phyloP scores from a whole-genome alignment of 2,329 filamentous ascomycete genomes.

The Trichoderma lentiforme region DNA sequence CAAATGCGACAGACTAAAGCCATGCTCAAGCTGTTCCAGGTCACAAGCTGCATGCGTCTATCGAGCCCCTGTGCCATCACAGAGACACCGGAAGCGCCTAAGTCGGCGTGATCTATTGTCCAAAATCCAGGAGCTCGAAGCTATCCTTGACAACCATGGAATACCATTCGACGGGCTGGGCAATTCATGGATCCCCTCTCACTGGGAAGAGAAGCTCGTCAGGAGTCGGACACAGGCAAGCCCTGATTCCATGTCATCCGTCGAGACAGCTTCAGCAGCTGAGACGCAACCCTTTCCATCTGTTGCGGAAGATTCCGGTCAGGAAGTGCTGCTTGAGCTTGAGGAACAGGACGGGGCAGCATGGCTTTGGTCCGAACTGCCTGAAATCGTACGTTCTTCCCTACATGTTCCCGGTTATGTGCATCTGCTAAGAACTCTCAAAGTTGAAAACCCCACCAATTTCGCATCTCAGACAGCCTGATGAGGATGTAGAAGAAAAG shows the following conservation, averaged over 20 bases:
- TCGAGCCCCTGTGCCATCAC: not conserved
- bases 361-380: not conserved
- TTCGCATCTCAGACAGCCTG: not conserved
- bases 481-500: not conserved
- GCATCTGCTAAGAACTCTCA: not conserved
- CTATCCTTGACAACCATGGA: not conserved
- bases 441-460: slow-evolving; percentile 6
- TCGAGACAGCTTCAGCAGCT: not conserved
- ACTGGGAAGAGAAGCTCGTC: slow-evolving; percentile 1
- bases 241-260: not conserved
- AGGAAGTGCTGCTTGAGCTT: not conserved
- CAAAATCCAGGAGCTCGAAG: not conserved
- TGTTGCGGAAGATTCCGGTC: not conserved
- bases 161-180: slow-evolving; percentile 1
- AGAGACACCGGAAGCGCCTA: not conserved
- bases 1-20: slow-evolving; percentile 2
- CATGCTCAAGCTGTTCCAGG: slow-evolving; percentile 6
- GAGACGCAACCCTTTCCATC: not conserved
- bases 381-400: not conserved
- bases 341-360: not conserved
- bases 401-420: not conserved
- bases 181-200: not conserved
- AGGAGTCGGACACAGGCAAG: not conserved
- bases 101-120: not conserved
- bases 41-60: not conserved